These are phyloP conservation scores for Mrakia frigida DNA, from an alignment of 768 basidiomycete species.

Conservation along the genomic window DNA sequence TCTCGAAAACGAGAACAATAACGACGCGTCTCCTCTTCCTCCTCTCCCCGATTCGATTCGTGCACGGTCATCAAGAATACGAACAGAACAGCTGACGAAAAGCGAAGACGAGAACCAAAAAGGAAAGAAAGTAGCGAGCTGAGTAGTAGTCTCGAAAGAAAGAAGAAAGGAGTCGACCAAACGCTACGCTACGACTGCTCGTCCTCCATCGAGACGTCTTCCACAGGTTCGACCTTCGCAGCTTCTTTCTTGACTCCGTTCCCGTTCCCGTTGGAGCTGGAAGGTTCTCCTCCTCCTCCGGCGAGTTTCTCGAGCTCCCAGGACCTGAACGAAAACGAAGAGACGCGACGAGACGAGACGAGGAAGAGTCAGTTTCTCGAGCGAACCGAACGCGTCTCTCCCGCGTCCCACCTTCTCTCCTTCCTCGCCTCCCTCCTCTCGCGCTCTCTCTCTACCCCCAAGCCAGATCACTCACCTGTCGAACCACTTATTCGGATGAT, in stretches of 20 bases:
- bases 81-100: neutral
- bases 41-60: too few species aligned
- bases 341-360: too few species aligned
- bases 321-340: neutral
- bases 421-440: too few species aligned
- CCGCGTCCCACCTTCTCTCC: too few species aligned
- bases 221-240: neutral
- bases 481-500: slow-evolving; percentile 79
- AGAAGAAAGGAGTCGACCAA: neutral
- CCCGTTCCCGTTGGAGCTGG: neutral
- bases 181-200: neutral
- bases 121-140: neutral
- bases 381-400: neutral
- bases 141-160: neutral
- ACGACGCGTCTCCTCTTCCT: too few species aligned
- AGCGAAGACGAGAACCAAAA: neutral
- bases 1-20: too few species aligned
- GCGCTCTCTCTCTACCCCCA: too few species aligned
- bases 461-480: slow-evolving; percentile 36
- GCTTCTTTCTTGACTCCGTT: neutral
- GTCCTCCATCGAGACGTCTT: slow-evolving; percentile 3
- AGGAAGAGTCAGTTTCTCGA: neutral
- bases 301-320: slow-evolving; percentile 26
- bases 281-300: neutral
- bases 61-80: neutral